phyloP scores from a whole-genome alignment of 768 basidiomycete species.

The Auricularia cornea region DNA sequence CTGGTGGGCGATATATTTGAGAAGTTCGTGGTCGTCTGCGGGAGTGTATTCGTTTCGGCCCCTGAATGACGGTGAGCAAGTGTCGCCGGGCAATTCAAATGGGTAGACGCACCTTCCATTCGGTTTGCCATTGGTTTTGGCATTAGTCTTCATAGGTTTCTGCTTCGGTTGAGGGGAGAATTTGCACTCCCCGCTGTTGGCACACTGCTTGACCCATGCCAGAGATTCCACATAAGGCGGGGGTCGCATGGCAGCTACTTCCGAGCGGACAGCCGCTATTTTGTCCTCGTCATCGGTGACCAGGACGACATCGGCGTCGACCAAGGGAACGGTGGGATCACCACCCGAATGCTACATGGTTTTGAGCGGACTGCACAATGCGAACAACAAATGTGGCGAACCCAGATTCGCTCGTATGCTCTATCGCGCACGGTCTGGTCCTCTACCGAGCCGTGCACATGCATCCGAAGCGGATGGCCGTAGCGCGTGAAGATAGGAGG shows the following conservation, averaged over 20 bases:
- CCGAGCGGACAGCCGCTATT: slow-evolving; percentile 35
- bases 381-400: slow-evolving; percentile 15
- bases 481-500: slow-evolving; percentile 69
- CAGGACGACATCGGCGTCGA: slow-evolving; percentile 65
- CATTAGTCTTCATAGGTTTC: too few species aligned
- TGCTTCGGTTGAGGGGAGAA: slow-evolving; percentile 43
- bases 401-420: slow-evolving; percentile 64
- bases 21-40: slow-evolving; percentile 66
- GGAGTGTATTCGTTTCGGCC: slow-evolving; percentile 74
- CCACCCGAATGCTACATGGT: slow-evolving; percentile 65
- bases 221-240: slow-evolving; percentile 51
- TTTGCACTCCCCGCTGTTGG: slow-evolving; percentile 53
- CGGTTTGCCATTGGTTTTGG: slow-evolving; percentile 38
- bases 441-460: slow-evolving; percentile 73
- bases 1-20: slow-evolving; percentile 72
- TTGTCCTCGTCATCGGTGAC: slow-evolving; percentile 69
- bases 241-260: background rate
- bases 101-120: background rate
- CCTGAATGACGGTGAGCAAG: slow-evolving; percentile 4
- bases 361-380: background rate
- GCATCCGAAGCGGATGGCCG: slow-evolving; percentile 58
- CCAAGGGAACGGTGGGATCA: slow-evolving; percentile 60
- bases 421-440: slow-evolving; percentile 65
- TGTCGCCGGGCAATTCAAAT: background rate
- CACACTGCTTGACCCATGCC: slow-evolving; percentile 77